A percentile compares a stretch with the other conserved stretches of the same genome.
Evolutionary conservation across 31 red algal species (phyloP).

Genomic region (Asparagopsis taxiformis): DNA sequence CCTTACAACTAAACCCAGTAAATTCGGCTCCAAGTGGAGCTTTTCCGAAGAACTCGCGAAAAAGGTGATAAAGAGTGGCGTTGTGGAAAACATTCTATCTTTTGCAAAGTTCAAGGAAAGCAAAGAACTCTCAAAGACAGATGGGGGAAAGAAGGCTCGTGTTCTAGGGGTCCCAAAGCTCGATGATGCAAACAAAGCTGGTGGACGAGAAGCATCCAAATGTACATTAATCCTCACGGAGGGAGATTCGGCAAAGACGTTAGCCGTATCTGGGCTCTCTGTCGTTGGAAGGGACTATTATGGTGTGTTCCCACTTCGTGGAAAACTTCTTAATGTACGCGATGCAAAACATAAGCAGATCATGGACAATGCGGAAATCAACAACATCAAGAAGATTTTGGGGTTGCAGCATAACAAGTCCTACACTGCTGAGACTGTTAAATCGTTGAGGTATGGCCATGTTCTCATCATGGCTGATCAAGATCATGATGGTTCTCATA

Average conservation of each 20-base stretch:
- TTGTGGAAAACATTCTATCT: constrained; percentile 85
- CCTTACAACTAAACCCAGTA: constrained; percentile 78
- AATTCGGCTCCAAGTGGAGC: constrained; percentile 93
- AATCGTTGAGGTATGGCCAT: constrained; percentile 95
- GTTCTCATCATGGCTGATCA: constrained; percentile 99
- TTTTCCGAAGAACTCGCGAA: constrained; percentile 83
- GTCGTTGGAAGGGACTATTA: constrained; percentile 98
- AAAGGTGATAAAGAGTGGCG: constrained; percentile 75
- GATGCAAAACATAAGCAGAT: constrained; percentile 99
- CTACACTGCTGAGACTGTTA: constrained; percentile 75
- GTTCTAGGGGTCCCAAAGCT: constrained; percentile 91
- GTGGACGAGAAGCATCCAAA: constrained; percentile 76
- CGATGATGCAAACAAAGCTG: constrained; percentile 99
- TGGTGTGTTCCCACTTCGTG: constrained; percentile 98
- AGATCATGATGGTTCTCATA: constrained; percentile 99
- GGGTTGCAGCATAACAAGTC: constrained; percentile 91
- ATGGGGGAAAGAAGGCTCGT: constrained; percentile 91
- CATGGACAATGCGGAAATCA: constrained; percentile 99
- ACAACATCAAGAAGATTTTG: constrained; percentile 95
- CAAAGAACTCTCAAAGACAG: constrained; percentile 95
- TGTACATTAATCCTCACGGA: constrained; percentile 99
- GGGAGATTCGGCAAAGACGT: constrained; percentile 97
- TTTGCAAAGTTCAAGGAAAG: constrained; percentile 93
- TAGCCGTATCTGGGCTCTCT: constrained; percentile 97
- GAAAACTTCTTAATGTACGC: constrained; percentile 99